Evolutionary conservation across 495 filamentous ascomycete species (phyloP).

Genomic region (Penicillium pulvis): DNA sequence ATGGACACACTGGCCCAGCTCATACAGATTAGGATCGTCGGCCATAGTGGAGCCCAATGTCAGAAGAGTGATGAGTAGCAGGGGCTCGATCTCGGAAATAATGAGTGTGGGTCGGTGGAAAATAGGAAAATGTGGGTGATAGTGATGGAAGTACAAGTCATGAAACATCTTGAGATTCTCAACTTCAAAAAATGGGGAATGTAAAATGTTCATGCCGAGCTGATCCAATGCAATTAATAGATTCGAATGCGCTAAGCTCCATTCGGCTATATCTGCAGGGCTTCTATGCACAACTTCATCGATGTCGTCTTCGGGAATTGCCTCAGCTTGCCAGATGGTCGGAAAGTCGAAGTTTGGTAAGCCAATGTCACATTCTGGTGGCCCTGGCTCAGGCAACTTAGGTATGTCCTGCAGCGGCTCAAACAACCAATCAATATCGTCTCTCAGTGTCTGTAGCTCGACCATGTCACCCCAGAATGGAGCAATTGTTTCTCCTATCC

Average conservation of each 20-base stretch:
- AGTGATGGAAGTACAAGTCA: conserved; percentile 20
- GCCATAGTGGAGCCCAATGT: conserved; percentile 1
- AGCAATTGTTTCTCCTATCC: neutral
- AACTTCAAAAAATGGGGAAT: conserved; percentile 5
- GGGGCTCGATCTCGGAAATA: neutral
- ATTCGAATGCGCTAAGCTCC: neutral
- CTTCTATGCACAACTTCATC: neutral
- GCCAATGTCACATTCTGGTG: neutral
- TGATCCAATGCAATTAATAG: neutral
- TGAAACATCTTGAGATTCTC: conserved; percentile 11
- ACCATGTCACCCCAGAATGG: neutral
- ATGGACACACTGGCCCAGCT: conserved; percentile 1
- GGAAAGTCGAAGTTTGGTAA: neutral
- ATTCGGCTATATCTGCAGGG: neutral
- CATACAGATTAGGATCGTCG: neutral
- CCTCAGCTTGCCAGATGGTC: neutral
- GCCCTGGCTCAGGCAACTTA: neutral
- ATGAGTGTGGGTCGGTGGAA: conserved; percentile 13
- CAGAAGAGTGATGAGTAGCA: neutral
- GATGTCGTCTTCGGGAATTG: neutral
- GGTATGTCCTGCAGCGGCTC: neutral
- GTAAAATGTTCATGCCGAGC: neutral
- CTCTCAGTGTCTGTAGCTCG: neutral
- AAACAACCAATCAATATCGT: neutral
- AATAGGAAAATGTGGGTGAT: conserved; percentile 25